A percentile compares a stretch with the other conserved stretches of the same genome.
Evolutionary conservation across 257 asterid species (phyloP).

Genomic region (Gentiana macrophylla): DNA sequence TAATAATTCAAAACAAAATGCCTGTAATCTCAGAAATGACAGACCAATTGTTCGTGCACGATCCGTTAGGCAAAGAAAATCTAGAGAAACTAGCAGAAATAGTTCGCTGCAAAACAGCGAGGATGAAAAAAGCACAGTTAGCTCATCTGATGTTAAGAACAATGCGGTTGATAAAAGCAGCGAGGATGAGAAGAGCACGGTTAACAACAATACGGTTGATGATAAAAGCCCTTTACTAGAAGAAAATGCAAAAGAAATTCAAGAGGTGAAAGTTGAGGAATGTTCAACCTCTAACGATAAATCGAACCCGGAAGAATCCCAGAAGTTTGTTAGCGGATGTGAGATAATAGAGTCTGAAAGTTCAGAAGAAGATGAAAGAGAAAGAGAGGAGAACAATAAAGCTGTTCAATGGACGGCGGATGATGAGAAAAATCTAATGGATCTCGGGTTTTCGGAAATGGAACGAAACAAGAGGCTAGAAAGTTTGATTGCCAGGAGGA

Average conservation of each 20-base stretch:
- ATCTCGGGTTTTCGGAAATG: constrained; percentile 47
- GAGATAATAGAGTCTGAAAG: constrained; percentile 7
- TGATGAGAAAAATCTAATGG: constrained; percentile 45
- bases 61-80: constrained; percentile 55
- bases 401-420: constrained; percentile 30
- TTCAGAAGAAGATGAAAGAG: constrained; percentile 26
- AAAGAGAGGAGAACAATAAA: constrained; percentile 18
- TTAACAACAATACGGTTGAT: constrained; percentile 39
- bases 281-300: constrained; percentile 10
- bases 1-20: constrained; percentile 8
- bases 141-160: constrained; percentile 10
- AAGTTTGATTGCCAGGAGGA: constrained; percentile 77
- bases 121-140: constrained; percentile 32
- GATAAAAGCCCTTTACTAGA: constrained; percentile 18
- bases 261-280: constrained; percentile 7
- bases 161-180: constrained; percentile 37
- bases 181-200: constrained; percentile 29
- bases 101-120: constrained; percentile 13
- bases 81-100: constrained; percentile 26
- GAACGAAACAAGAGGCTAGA: constrained; percentile 77
- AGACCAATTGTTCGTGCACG: constrained; percentile 37
- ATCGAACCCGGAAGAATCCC: not conserved
- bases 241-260: constrained; percentile 28
- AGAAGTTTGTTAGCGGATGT: constrained; percentile 2
- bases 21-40: constrained; percentile 5